These are phyloP conservation scores for Psilocybe sp. DNA, from an alignment of 768 basidiomycete genomes.

Conservation along the genomic window DNA sequence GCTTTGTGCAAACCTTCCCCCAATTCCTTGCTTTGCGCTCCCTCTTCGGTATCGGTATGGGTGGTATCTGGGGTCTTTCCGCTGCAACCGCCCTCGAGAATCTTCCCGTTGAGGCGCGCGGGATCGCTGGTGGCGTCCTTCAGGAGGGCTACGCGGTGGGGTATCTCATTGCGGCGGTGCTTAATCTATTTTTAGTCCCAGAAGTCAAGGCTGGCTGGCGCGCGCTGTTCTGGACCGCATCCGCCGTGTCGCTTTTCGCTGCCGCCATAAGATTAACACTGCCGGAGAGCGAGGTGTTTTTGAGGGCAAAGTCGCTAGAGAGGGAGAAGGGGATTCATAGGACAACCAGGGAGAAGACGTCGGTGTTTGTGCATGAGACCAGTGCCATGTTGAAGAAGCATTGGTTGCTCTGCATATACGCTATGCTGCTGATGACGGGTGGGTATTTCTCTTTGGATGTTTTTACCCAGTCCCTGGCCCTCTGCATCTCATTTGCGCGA, in stretches of 20 bases:
- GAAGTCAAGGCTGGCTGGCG: conserved; percentile 57
- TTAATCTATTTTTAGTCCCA: conserved; percentile 69
- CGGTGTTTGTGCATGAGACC: conserved; percentile 70
- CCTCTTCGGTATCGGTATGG: conserved; percentile 87
- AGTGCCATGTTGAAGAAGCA: conserved; percentile 76
- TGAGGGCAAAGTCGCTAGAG: conserved; percentile 59
- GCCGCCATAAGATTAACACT: conserved; percentile 62
- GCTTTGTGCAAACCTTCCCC: conserved; percentile 73
- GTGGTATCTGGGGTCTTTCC: conserved; percentile 86
- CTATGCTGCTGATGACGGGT: conserved; percentile 77
- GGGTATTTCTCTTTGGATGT: conserved; percentile 8
- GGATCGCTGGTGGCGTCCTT: conserved; percentile 78
- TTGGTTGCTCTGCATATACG: conserved; percentile 83
- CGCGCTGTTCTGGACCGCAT: conserved; percentile 75
- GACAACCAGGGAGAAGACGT: conserved; percentile 55
- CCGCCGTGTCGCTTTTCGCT: conserved; percentile 68
- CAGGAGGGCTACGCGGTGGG: conserved; percentile 91
- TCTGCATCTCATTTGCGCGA: neutral
- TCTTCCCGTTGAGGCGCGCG: conserved; percentile 82
- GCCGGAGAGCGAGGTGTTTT: conserved; percentile 77
- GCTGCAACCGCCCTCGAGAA: conserved; percentile 85
- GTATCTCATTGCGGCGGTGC: conserved; percentile 76
- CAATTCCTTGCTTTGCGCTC: conserved; percentile 82
- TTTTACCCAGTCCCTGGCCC: neutral
- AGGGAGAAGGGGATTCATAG: conserved; percentile 47